Evolutionary conservation across 1,284 basidiomycete species (phyloP).

Genomic region (Ustilago curta): DNA sequence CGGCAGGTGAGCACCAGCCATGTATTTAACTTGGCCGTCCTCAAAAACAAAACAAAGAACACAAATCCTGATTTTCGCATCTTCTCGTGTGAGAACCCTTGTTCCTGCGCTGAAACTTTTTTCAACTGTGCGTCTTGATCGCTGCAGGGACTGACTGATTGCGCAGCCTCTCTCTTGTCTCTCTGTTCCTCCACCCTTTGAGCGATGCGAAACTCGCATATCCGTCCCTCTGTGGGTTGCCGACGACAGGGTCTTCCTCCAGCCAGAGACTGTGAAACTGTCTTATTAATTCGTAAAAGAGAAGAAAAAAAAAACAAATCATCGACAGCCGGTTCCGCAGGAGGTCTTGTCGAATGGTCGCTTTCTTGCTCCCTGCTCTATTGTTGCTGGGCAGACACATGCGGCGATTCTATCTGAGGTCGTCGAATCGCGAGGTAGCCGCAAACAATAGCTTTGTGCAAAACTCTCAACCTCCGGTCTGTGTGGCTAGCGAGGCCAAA

Average conservation of each 20-base stretch:
- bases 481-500: background rate
- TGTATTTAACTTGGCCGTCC: background rate
- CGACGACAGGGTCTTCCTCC: constrained; percentile 6
- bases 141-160: constrained; percentile 9
- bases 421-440: background rate
- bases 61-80: background rate
- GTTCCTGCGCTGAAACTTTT: constrained; percentile 1
- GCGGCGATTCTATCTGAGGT: background rate
- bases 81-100: background rate
- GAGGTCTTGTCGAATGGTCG: background rate
- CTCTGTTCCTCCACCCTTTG: background rate
- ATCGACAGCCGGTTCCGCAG: constrained; percentile 5
- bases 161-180: background rate
- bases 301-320: background rate
- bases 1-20: background rate
- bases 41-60: background rate
- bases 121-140: constrained; percentile 8
- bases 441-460: background rate
- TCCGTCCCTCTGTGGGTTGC: background rate
- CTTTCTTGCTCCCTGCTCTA: background rate
- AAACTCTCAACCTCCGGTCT: background rate
- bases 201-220: background rate
- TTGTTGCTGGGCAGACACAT: constrained; percentile 2
- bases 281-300: background rate
- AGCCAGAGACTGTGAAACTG: background rate